Percentiles rank a stretch among this genome's conserved stretches.
These are phyloP conservation scores for Tricholoma matsutake DNA, from an alignment of 768 basidiomycete species.

Conservation along the genomic window DNA sequence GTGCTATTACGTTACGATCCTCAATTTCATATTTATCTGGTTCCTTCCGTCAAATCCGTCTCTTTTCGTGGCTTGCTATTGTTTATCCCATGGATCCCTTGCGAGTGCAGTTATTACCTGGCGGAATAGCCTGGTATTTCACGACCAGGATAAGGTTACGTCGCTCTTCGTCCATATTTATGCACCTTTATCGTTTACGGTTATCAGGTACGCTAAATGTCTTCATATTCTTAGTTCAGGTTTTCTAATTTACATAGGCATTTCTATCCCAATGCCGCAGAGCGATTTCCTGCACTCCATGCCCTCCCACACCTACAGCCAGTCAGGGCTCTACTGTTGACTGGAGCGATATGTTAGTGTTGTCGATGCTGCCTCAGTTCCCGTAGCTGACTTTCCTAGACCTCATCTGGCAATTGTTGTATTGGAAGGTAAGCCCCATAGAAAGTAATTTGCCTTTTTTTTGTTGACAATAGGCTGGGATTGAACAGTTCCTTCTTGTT, in stretches of 20 bases:
- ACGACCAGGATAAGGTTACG: conserved; percentile 95
- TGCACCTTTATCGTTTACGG: conserved; percentile 85
- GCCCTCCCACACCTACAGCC: conserved; percentile 72
- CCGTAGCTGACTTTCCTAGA: conserved; percentile 46
- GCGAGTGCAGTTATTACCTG: conserved; percentile 97
- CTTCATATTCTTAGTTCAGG: neutral
- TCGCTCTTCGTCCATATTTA: conserved; percentile 96
- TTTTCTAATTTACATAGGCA: conserved; percentile 50
- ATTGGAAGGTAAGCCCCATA: conserved; percentile 71
- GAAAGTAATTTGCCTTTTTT: neutral
- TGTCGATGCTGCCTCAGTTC: neutral
- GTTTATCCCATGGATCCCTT: conserved; percentile 85
- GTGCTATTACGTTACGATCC: conserved; percentile 91
- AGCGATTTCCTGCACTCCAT: conserved; percentile 81
- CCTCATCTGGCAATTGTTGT: conserved; percentile 87
- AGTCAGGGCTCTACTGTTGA: conserved; percentile 68
- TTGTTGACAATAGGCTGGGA: conserved; percentile 2
- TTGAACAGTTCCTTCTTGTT: conserved; percentile 71
- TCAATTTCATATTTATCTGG: conserved; percentile 93
- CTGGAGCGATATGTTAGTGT: conserved; percentile 77
- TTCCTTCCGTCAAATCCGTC: conserved; percentile 70
- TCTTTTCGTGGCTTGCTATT: conserved; percentile 90
- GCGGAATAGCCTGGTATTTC: conserved; percentile 98
- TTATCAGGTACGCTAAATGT: conserved; percentile 63
- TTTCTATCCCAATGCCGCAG: conserved; percentile 76